Conservation (phyloP, 2,329 filamentous ascomycete species). For the Xenosphaeropsis pyriputrescens region DNA sequence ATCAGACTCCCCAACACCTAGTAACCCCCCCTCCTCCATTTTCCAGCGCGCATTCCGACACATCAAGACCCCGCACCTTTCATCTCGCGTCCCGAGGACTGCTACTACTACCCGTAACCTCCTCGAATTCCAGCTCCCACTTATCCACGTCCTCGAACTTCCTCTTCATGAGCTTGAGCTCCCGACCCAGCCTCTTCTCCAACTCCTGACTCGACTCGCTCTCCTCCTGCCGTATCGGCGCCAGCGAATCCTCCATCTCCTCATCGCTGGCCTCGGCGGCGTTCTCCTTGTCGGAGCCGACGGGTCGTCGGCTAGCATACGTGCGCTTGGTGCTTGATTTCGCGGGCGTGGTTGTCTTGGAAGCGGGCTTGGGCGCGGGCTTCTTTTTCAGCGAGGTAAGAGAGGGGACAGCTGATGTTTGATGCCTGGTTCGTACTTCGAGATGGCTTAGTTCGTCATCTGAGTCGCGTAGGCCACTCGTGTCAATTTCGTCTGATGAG, state of each 20-base stretch:
- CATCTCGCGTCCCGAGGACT: constrained; percentile 36
- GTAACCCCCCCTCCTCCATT: too few relatives aligned
- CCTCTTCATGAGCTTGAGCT: constrained; percentile 38
- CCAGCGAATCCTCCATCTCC: constrained; percentile 23
- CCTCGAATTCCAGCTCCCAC: constrained; percentile 55
- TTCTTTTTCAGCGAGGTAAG: constrained; percentile 12
- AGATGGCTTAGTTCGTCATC: constrained; percentile 40
- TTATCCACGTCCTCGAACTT: constrained; percentile 58
- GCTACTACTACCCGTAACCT: constrained; percentile 35
- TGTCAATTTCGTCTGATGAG: constrained; percentile 29
- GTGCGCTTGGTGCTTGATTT: constrained; percentile 22
- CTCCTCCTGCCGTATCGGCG: constrained; percentile 27
- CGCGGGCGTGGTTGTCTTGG: constrained; percentile 3
- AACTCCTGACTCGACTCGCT: constrained; percentile 21
- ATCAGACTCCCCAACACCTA: too few relatives aligned
- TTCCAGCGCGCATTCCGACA: too few relatives aligned
- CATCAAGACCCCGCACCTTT: too few relatives aligned
- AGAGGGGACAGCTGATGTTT: constrained; percentile 3
- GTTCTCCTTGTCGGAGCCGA: constrained; percentile 42
- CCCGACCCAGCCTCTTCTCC: constrained; percentile 23
- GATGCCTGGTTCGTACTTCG: constrained; percentile 19
- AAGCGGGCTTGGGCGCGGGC: constrained; percentile 6
- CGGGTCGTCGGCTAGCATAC: constrained; percentile 21
- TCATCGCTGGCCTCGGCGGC: constrained; percentile 19
- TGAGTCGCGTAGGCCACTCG: constrained; percentile 31